These are phyloP conservation scores for Kwoniella sp. DNA, from an alignment of 768 basidiomycete genomes.

Conservation along the genomic window DNA sequence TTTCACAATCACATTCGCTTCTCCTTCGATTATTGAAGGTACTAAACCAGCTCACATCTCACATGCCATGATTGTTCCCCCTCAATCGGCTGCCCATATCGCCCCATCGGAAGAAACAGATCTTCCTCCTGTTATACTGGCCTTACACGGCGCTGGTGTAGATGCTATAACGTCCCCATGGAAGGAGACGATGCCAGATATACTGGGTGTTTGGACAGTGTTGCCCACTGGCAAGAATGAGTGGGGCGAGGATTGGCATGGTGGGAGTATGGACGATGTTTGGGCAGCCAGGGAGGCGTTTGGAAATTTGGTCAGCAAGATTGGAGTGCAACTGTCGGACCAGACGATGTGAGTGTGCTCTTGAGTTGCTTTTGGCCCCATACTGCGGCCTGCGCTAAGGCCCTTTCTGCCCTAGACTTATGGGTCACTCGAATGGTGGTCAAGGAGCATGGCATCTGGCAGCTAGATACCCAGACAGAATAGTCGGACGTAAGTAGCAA, in stretches of 20 bases:
- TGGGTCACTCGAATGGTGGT: conserved; percentile 92
- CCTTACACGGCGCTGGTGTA: conserved; percentile 75
- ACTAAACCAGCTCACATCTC: conserved; percentile 32
- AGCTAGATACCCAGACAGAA: conserved; percentile 73
- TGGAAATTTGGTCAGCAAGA: conserved; percentile 57
- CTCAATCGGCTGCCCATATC: neutral
- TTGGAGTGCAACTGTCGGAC: conserved; percentile 56
- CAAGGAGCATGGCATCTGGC: conserved; percentile 84
- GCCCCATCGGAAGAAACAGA: conserved; percentile 57
- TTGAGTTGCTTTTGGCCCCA: no score
- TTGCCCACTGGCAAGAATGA: conserved; percentile 79
- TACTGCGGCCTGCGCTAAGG: neutral
- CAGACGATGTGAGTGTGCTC: conserved; percentile 37
- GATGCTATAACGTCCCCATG: conserved; percentile 67
- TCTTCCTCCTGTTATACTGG: conserved; percentile 61
- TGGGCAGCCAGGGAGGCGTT: conserved; percentile 68
- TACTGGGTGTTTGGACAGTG: conserved; percentile 70
- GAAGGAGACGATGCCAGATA: conserved; percentile 65
- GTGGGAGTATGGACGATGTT: conserved; percentile 72
- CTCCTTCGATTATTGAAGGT: conserved; percentile 5
- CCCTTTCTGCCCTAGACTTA: conserved; percentile 59
- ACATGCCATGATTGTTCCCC: conserved; percentile 49
- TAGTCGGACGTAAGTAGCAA: conserved; percentile 24
- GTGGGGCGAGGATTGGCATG: conserved; percentile 96
- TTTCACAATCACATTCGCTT: conserved; percentile 41